Evolutionary conservation across 2,329 filamentous ascomycete genomes (phyloP), one percentile per base, ranked within the genome.

Genomic region (Pleurostoma richardsiae): DNA sequence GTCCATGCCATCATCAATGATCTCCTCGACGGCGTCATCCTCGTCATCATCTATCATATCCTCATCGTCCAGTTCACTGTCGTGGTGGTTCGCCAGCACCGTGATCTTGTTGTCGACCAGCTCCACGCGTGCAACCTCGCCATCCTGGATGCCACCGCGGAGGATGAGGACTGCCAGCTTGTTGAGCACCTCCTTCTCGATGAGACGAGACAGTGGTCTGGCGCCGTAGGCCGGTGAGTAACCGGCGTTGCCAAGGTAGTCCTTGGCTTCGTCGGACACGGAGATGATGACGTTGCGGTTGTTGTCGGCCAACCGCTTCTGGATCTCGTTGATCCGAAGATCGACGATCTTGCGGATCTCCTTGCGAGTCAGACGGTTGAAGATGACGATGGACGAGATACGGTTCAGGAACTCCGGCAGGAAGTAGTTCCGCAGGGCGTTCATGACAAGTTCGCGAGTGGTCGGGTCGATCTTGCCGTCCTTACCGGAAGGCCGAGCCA

Each of bases 271-370:
- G 1, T 88, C 79, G 1, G 85, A 84, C 49, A 95, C 84, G n/a
- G 85, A 72, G 59, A 99, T 95, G n/a, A 55, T 63, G 44, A 99
- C 86, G 54, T 95, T 92, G 59, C 90, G 85, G 49, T 85, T 84
- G 62, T 99, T 99, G 59, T 84, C 76, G 30, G 77, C 70, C n/a
- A 99, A 81, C 39, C 94, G 88, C 65, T 89, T 89, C 77, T 99
- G 94, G 52, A 99, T 92, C 64, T 99, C 94, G 3, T 53, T 49
- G 31, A 99, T 77, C 40, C 94, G 86, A 27, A 99, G 77, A 62
- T 99, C 94, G 51, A 99, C 94, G 62, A 99, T 97, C 72, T 83
- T 90, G 61, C 94, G 86, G 59, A 99, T 99, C 70, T 99, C 94
- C 48, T 70, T 76, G 64, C 84, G 86, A 4, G 88, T 92, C 47